Evolutionary conservation across 345 rosid species (phyloP), one percentile per base, ranked within the genome.

Genomic region (Leavenworthia alabamica): DNA sequence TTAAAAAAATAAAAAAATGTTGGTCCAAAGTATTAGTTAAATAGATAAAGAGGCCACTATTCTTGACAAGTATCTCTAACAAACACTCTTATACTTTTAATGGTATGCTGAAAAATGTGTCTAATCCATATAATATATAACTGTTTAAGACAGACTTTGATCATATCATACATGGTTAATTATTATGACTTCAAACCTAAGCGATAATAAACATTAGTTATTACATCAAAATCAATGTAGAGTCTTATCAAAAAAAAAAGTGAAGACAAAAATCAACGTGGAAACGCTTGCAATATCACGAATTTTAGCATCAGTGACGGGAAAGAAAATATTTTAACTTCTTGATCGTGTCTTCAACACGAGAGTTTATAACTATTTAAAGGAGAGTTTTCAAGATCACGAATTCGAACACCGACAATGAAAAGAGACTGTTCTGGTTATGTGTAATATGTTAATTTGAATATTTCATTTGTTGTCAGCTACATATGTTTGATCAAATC

Each of bases 1-100:
- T 1, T 43, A 60, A 60, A 60, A 43, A 60, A 68, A 43, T 62
- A 69, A 68, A 43, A 62, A 69, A 69, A 61, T 17, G 67, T 53
- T 53, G 48, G 67, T 51, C 39, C 41, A 51, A 68, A 17, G 40
- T n/a, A 19, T 33, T 60, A 26, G 43, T 16, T 24, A 24, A 46
- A 36, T 16, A 28, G 26, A 52, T 15, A n/a, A 1, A 39, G 4
- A 51, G 17, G 61, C 67, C 73, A 43, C 67, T 68, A 68, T 68
- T 68, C 39, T 60, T 68, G 67, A 68, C 61, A 60, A 51, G 54
- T 6, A 54, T 51, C 31, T 33, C 41, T 51, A 68, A 60, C 73
- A 68, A 68, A 68, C 73, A 41, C 35, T 42, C 22, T 16, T 35
- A n/a, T 26, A 43, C 13, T 9, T 59, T 22, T 41, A 7, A 17